Evolutionary conservation across 129 eudicot species (phyloP), one percentile per base, ranked within the genome.

Genomic region (Saussurea involucrata): DNA sequence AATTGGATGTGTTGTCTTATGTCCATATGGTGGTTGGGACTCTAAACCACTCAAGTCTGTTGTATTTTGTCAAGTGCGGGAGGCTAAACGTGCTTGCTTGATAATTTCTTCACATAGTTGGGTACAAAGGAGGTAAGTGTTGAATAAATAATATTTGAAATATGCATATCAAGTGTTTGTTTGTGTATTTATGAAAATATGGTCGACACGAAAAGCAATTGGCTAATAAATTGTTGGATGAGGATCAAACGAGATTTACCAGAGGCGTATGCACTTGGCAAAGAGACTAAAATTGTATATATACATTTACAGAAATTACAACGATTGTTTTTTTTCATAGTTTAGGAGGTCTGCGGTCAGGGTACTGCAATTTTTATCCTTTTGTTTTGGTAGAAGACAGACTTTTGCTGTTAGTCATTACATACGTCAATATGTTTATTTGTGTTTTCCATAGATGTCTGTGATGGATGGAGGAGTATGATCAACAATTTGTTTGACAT

Each of bases 61-160:
- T 31, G 98, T 94, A 17, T 91, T 84, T 68, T 91, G 98, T 72
- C 98, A 94, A 94, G 98, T 94, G n/a, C 98, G 98, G n/a, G 97
- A 94, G 89, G 96, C 98, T 29, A 94, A 94, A 68, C 97, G 97
- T 44, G 93, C 77, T 80, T 94, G 18, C 96, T 94, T 4, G 98
- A 94, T 80, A 90, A 94, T 89, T 94, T 94, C 88, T 94, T 91
- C 80, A 82, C 97, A 0, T 97, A 91, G 65, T 78, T 94, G 87
- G 98, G 98, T 27, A 83, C 83, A 80, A 94, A 89, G 74, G 98
- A 94, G 96, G 97, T 94, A 72, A 55, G 83, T 2, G 15, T 60
- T n/a, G n/a, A n/a, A n/a, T n/a, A n/a, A n/a, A n/a, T n/a, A n/a
- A n/a, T n/a, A n/a, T n/a, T n/a, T n/a, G n/a, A n/a, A n/a, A n/a